These are phyloP conservation scores for Pyrenophora tritici-repentis DNA, from an alignment of 2,329 filamentous ascomycete genomes.

Conservation along the genomic window DNA sequence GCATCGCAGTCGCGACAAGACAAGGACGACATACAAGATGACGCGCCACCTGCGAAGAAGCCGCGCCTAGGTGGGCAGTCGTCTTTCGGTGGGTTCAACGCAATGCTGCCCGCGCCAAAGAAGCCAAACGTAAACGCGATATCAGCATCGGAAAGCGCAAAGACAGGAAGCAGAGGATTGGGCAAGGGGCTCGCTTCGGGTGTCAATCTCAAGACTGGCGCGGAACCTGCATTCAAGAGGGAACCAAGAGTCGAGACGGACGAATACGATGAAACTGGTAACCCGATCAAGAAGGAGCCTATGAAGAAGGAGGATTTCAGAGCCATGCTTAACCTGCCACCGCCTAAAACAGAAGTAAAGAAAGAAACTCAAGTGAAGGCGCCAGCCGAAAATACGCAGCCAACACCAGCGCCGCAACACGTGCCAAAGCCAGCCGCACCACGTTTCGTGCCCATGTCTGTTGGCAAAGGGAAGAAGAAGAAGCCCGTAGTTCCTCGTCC, in stretches of 20 bases:
- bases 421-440: constrained; percentile 77
- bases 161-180: constrained; percentile 39
- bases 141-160: constrained; percentile 30
- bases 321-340: constrained; percentile 43
- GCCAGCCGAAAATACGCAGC: constrained; percentile 45
- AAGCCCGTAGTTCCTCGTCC: constrained; percentile 21
- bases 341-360: constrained; percentile 31
- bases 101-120: constrained; percentile 85
- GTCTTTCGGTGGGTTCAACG: constrained; percentile 80
- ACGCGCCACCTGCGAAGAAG: constrained; percentile 68
- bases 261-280: constrained; percentile 46
- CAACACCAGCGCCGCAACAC: constrained; percentile 49
- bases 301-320: constrained; percentile 40
- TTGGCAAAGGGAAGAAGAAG: constrained; percentile 69
- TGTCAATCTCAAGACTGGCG: constrained; percentile 80
- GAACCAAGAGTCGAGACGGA: constrained; percentile 51
- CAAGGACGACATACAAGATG: constrained; percentile 50
- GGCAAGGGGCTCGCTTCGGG: constrained; percentile 56
- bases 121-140: constrained; percentile 43
- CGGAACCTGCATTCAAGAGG: constrained; percentile 79
- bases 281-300: constrained; percentile 33
- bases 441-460: constrained; percentile 85
- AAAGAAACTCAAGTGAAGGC: constrained; percentile 34
- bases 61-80: constrained; percentile 65
- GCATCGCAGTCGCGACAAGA: constrained; percentile 50